Evolutionary conservation across 2,329 filamentous ascomycete genomes (phyloP).

Genomic region (Cercospora sp.): DNA sequence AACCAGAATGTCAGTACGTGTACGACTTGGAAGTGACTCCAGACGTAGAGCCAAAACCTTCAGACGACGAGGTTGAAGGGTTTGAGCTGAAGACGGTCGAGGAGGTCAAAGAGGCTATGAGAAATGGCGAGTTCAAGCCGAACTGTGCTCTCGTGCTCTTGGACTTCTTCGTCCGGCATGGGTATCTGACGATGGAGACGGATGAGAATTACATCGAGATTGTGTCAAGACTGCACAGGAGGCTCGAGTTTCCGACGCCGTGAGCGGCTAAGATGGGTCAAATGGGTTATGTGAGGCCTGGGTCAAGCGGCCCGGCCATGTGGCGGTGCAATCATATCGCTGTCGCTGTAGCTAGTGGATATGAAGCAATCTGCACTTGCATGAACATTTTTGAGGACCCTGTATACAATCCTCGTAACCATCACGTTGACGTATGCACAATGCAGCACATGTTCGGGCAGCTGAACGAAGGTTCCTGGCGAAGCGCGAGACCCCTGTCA

Average conservation of each 20-base stretch:
- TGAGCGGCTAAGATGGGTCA: conserved; percentile 21
- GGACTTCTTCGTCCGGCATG: conserved; percentile 87
- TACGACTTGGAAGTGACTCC: conserved; percentile 80
- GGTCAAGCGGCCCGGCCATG: background rate
- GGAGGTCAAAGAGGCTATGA: conserved; percentile 71
- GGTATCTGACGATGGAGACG: conserved; percentile 74
- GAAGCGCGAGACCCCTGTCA: background rate
- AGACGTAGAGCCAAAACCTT: conserved; percentile 69
- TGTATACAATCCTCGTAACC: background rate
- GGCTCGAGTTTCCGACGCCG: conserved; percentile 69
- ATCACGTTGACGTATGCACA: background rate
- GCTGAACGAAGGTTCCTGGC: background rate
- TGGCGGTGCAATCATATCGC: background rate
- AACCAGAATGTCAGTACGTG: conserved; percentile 88
- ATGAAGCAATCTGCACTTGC: background rate
- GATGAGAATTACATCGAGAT: conserved; percentile 80
- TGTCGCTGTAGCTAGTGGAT: background rate
- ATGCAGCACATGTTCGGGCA: background rate
- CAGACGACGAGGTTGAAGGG: conserved; percentile 84
- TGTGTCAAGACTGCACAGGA: conserved; percentile 70
- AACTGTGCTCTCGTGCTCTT: conserved; percentile 84
- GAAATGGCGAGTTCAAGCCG: conserved; percentile 79
- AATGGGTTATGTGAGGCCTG: background rate
- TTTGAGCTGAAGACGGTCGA: conserved; percentile 77
- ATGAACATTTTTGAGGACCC: background rate